These are phyloP conservation scores for Trichoderma pleuroti DNA, from an alignment of 2,329 filamentous ascomycete genomes.

Conservation along the genomic window DNA sequence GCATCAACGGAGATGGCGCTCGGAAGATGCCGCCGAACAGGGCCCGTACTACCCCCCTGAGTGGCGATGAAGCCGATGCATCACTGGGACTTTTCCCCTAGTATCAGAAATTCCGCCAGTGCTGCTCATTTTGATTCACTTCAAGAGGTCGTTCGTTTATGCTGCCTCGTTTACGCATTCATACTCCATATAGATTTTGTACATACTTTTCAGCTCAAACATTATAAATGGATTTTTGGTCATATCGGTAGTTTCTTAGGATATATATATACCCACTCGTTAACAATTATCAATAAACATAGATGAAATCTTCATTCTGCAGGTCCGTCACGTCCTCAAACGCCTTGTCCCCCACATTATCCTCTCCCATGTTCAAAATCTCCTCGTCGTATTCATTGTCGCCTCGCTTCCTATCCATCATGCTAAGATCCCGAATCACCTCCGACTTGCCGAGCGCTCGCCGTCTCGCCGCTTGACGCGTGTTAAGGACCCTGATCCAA, in stretches of 20 bases:
- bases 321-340: constrained; percentile 52
- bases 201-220: not conserved
- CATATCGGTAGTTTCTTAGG: not conserved
- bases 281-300: constrained; percentile 39
- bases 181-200: not conserved
- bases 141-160: not conserved
- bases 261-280: constrained; percentile 8
- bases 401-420: constrained; percentile 35
- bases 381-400: constrained; percentile 22
- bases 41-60: not conserved
- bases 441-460: constrained; percentile 41
- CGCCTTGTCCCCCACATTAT: constrained; percentile 39
- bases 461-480: constrained; percentile 37
- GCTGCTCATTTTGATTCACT: not conserved
- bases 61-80: constrained; percentile 6
- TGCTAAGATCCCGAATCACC: constrained; percentile 50
- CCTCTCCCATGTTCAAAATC: constrained; percentile 22
- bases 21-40: not conserved
- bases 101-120: not conserved
- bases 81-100: not conserved
- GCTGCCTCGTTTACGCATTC: not conserved
- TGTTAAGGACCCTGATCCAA: constrained; percentile 48
- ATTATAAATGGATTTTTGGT: not conserved
- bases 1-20: constrained; percentile 31
- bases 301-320: constrained; percentile 61